Evolutionary conservation across 2,329 filamentous ascomycete species (phyloP).

Genomic region (Phoma sp.): DNA sequence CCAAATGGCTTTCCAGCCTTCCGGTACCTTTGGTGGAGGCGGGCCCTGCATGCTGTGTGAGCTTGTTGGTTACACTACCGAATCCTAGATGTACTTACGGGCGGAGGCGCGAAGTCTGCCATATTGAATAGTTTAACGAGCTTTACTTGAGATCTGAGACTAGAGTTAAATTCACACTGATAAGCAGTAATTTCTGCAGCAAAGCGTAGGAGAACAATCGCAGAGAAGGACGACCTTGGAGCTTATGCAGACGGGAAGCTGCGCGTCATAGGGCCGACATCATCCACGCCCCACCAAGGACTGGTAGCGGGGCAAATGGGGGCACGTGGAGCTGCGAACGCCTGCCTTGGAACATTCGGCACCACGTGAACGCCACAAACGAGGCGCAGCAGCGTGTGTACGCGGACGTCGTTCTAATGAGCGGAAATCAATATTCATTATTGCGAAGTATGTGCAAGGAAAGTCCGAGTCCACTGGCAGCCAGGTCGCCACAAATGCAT

Average conservation of each 20-base stretch:
- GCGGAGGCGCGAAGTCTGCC: slow-evolving; percentile 47
- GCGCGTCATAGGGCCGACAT: slow-evolving; percentile 36
- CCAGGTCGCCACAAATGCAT: slow-evolving; percentile 22
- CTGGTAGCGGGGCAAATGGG: slow-evolving; percentile 7
- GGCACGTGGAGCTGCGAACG: slow-evolving; percentile 14
- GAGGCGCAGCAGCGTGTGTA: slow-evolving; percentile 3
- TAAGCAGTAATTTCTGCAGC: not conserved
- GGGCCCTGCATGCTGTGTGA: slow-evolving; percentile 49
- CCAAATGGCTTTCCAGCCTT: slow-evolving; percentile 86
- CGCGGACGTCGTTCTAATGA: not conserved
- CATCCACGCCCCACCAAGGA: slow-evolving; percentile 6
- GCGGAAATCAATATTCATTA: slow-evolving; percentile 22
- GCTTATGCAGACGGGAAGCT: not conserved
- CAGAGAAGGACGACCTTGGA: not conserved
- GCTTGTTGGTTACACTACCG: slow-evolving; percentile 4
- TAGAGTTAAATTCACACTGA: not conserved
- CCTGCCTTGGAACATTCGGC: slow-evolving; percentile 9
- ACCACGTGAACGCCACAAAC: not conserved
- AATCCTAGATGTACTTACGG: slow-evolving; percentile 29
- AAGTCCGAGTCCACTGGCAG: slow-evolving; percentile 22
- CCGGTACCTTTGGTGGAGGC: slow-evolving; percentile 69
- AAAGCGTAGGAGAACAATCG: not conserved
- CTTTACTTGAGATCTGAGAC: not conserved
- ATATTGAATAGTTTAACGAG: slow-evolving; percentile 20
- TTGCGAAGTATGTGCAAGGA: slow-evolving; percentile 36